Evolutionary conservation across 2,329 filamentous ascomycete genomes (phyloP), one percentile per base, ranked within the genome.

Genomic region (Botrytis hyacinthi): DNA sequence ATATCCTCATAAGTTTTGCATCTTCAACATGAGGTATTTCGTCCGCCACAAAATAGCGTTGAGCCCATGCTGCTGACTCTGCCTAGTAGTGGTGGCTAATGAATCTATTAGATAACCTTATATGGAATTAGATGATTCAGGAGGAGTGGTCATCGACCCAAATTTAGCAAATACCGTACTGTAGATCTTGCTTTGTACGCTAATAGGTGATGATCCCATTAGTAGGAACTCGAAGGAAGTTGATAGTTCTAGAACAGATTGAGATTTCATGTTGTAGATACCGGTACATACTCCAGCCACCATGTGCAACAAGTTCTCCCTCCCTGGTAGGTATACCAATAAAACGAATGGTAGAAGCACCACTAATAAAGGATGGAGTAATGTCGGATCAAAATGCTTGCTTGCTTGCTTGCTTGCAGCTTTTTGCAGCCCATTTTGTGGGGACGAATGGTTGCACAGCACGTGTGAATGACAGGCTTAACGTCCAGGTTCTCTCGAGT

Each of bases 331-430:
- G 22, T n/a, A 44, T 46, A 12, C 20, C n/a, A 65, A 46, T 12
- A 20, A 46, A 29, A 16, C 16, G 37, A 63, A 40, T 14, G 35
- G 35, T 37, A n/a, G 32, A 37, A 37, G 26, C 48, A 54, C 48
- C 12, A 37, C 32, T 61, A 12, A 62, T 62, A 29, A 10, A 61
- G 32, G 32, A 26, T 42, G 44, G 63, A 51, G 18, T 51, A 40
- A 51, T 51, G 29, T n/a, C 32, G 46, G 46, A 51, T 40, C 26
- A 63, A 54, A 68, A 67, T 51, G 32, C 63, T 66, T 67, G 46
- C 65, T 54, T 68, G 57, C 29, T 59, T 59, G 44, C 48, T 54
- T 68, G 57, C 29, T 59, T 59, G 44, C 48, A 68, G 35, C 35
- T 54, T 48, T 40, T 54, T 68, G 35, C 48, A 68, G 48, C 48